Evolutionary conservation across 306 rosid genomes (phyloP), one percentile per base, ranked within the genome.

Genomic region (Canavalia gladiata): DNA sequence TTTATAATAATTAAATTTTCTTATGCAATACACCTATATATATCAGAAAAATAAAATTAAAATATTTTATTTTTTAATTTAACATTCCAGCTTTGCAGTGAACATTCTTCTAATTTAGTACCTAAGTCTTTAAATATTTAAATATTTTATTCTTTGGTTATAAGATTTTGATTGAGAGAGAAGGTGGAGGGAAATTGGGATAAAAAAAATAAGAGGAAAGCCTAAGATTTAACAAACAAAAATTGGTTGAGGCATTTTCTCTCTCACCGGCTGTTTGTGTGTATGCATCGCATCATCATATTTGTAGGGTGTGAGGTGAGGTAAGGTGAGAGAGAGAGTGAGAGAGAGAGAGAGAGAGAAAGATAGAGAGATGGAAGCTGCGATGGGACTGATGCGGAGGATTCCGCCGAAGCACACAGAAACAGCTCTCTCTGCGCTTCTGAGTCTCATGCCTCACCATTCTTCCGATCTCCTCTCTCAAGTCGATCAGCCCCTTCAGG

Each of bases 401-500:
- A 88, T 93, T 68, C 97, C 97, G 13, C 98, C 99, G 2, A 93
- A 88, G 83, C 97, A 89, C 87, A 90, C 90, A n/a, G 97, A 95
- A 54, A 88, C 98, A 0, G 94, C 97, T 63, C 98, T 93, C 59
- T 93, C 99, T 2, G 98, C 99, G 13, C 99, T 91, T 84, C 96
- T 95, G 74, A 87, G 90, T 64, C 98, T 95, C 34, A 80, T 95
- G 75, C 99, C 99, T 7, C 90, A 90, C 35, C 91, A 93, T 82
- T 95, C 98, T 58, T 87, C 99, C 84, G 97, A 95, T 93, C 98
- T 95, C 83, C 95, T 93, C 54, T 90, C 99, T 51, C 99, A 95
- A 87, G 93, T 95, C 82, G 99, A 95, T 79, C 99, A 95, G 82
- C 99, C 99, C 18, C 98, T 95, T n/a, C 99, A 91, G 99, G 99